These are phyloP conservation scores for Cercospora citrullina DNA, from an alignment of 2,329 filamentous ascomycete species.

Conservation along the genomic window DNA sequence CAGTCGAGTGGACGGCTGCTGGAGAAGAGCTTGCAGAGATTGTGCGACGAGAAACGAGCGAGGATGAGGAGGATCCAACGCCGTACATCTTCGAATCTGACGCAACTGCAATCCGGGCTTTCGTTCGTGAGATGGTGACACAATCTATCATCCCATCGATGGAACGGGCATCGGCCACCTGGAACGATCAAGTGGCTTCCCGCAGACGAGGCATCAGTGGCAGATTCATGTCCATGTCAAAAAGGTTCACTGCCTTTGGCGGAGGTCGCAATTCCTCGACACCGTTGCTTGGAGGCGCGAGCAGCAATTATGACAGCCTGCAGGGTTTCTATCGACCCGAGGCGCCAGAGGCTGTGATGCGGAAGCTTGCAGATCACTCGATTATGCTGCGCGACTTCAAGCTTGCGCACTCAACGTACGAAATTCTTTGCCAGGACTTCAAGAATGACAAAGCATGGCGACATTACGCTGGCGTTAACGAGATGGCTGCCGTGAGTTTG, in stretches of 20 bases:
- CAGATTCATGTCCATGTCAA: conserved; percentile 90
- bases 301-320: conserved; percentile 74
- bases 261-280: conserved; percentile 58
- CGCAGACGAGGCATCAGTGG: conserved; percentile 84
- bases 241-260: conserved; percentile 84
- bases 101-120: conserved; percentile 79
- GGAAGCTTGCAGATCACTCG: conserved; percentile 89
- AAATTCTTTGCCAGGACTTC: conserved; percentile 84
- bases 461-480: conserved; percentile 88
- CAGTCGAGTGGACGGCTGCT: conserved; percentile 86
- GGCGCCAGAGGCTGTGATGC: conserved; percentile 83
- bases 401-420: conserved; percentile 86
- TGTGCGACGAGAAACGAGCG: conserved; percentile 51
- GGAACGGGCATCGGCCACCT: conserved; percentile 86
- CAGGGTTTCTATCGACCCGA: conserved; percentile 83
- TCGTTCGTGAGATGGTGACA: conserved; percentile 91
- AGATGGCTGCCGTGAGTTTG: conserved; percentile 87
- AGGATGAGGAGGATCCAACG: conserved; percentile 69
- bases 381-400: conserved; percentile 98
- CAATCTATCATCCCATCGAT: conserved; percentile 94
- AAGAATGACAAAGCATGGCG: conserved; percentile 96
- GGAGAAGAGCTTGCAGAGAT: conserved; percentile 79
- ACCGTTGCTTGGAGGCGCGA: conserved; percentile 43
- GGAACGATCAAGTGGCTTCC: conserved; percentile 97
- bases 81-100: conserved; percentile 91